Conservation (phyloP, 2,329 filamentous ascomycete genomes). For the Microdochium paspali region DNA sequence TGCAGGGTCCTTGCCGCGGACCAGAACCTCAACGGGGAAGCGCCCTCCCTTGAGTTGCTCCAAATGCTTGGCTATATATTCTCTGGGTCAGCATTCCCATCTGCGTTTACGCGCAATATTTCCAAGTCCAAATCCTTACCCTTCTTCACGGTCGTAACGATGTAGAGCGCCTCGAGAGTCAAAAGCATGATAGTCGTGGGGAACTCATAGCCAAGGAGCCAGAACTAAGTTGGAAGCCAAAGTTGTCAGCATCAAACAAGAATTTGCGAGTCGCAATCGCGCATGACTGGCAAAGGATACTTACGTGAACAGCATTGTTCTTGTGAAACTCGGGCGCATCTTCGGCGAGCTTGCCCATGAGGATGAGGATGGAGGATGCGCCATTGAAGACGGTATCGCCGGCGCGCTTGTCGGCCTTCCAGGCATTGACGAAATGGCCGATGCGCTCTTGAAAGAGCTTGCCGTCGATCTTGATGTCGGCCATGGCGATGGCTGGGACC, state of each 20-base stretch:
- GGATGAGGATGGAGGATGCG: conserved; percentile 74
- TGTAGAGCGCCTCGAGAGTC: conserved; percentile 78
- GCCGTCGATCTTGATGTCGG: conserved; percentile 91
- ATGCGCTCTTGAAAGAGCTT: conserved; percentile 90
- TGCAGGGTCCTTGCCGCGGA: conserved; percentile 83
- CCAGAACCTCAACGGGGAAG: conserved; percentile 82
- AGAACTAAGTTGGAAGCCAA: conserved; percentile 55
- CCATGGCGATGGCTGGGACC: conserved; percentile 39
- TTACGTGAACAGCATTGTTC: conserved; percentile 91
- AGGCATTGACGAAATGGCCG: conserved; percentile 75
- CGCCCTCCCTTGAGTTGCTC: conserved; percentile 88
- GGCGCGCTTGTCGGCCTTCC: conserved; percentile 91
- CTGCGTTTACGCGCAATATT: conserved; percentile 1
- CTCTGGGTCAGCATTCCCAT: conserved; percentile 14
- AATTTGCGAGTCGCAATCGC: conserved; percentile 3
- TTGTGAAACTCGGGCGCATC: conserved; percentile 84
- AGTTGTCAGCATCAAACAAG: conserved; percentile 7
- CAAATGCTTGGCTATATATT: conserved; percentile 69
- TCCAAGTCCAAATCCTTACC: conserved; percentile 42
- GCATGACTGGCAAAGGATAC: conserved; percentile 20
- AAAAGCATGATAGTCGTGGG: conserved; percentile 91
- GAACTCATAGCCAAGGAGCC: conserved; percentile 97
- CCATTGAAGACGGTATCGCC: conserved; percentile 80
- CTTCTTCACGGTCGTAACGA: conserved; percentile 96
- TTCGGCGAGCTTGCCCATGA: conserved; percentile 85